Conservation (phyloP, 306 rosid genomes). For the Fagus sylvatica region DNA sequence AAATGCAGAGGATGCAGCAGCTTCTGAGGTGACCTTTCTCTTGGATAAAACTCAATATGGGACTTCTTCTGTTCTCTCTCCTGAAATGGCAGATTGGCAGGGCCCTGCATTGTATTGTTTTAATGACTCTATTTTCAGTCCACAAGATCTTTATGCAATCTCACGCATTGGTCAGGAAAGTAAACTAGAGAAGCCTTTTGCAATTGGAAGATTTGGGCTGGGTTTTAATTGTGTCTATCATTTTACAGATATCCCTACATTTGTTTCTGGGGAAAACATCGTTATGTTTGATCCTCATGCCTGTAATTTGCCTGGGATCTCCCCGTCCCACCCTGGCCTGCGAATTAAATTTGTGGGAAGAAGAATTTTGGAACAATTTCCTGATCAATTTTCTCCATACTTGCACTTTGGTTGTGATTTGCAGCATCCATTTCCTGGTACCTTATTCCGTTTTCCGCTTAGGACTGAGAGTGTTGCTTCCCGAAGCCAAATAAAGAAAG, state of each 20-base stretch:
- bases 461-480: conserved; percentile 81
- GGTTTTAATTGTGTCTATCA: conserved; percentile 99
- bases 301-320: conserved; percentile 87
- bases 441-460: conserved; percentile 92
- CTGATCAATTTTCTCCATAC: conserved; percentile 92
- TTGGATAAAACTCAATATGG: conserved; percentile 95
- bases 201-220: conserved; percentile 97
- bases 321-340: conserved; percentile 97
- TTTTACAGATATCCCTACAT: conserved; percentile 90
- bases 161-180: conserved; percentile 99
- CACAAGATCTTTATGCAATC: conserved; percentile 99
- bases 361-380: conserved; percentile 88
- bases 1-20: conserved; percentile 99
- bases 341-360: conserved; percentile 89
- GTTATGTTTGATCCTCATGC: conserved; percentile 99
- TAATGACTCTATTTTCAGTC: conserved; percentile 84
- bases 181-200: conserved; percentile 94
- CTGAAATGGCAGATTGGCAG: conserved; percentile 99
- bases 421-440: conserved; percentile 87
- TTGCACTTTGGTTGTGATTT: conserved; percentile 95
- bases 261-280: conserved; percentile 95
- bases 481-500: conserved; percentile 93
- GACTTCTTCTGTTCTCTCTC: conserved; percentile 92
- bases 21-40: conserved; percentile 89
- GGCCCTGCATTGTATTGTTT: conserved; percentile 96